Evolutionary conservation across 129 eudicot genomes (phyloP).

Genomic region (sunflower (Helianthus annuus)): DNA sequence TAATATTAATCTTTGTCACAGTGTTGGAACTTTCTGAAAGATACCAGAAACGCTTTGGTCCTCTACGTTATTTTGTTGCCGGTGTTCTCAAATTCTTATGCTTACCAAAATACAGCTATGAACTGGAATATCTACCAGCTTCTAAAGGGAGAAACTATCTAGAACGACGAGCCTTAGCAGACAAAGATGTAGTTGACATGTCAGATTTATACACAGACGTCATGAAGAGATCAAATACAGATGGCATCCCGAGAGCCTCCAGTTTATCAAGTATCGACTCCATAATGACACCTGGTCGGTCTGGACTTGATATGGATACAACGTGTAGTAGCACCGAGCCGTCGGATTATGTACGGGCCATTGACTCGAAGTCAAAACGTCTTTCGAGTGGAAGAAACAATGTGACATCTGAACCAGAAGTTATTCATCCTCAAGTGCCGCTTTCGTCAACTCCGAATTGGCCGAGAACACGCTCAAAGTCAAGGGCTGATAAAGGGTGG

Average conservation of each 20-base stretch:
- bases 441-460: conserved; percentile 79
- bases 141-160: conserved; percentile 48
- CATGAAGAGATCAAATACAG: conserved; percentile 76
- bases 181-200: conserved; percentile 66
- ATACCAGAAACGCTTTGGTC: conserved; percentile 94
- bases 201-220: conserved; percentile 89
- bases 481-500: conserved; percentile 88
- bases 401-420: conserved; percentile 78
- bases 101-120: conserved; percentile 87
- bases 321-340: conserved; percentile 94
- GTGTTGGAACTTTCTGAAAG: conserved; percentile 94
- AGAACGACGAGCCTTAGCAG: conserved; percentile 49
- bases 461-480: conserved; percentile 97
- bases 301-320: conserved; percentile 69
- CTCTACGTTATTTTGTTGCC: conserved; percentile 94
- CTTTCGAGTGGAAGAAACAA: conserved; percentile 76
- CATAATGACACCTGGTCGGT: conserved; percentile 85
- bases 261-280: conserved; percentile 95
- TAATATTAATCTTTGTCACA: conserved; percentile 28
- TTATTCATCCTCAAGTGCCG: conserved; percentile 74
- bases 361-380: conserved; percentile 81
- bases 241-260: conserved; percentile 92
- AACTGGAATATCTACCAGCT: conserved; percentile 86
- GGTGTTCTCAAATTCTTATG: conserved; percentile 87
- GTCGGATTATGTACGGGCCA: conserved; percentile 90